Evolutionary conservation across 495 filamentous ascomycete species (phyloP), one percentile per base, ranked within the genome.

Genomic region (Lophiotrema nucula): DNA sequence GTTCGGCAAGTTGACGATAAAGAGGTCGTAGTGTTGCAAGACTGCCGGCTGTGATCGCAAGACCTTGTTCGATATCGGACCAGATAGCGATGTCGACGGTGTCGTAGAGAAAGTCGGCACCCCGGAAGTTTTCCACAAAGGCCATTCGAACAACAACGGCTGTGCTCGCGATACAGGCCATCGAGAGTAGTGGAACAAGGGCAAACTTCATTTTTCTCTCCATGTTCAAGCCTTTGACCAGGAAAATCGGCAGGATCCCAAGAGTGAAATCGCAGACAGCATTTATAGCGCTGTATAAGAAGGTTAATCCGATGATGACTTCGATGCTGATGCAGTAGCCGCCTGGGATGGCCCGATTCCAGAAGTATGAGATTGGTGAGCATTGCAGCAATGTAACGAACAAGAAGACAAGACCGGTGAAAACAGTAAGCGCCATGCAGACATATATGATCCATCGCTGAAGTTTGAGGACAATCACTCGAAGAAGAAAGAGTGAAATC

Each of bases 381-480:
- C 78, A 81, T 56, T 79, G 76, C 18, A 81, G 67, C 27, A 76
- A 28, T 3, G 72, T 49, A 56, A 72, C 65, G 45, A 76, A 54
- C 28, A 79, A 67, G 61, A 76, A 72, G 66, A 68, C 77, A 38
- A 57, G 58, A 16, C 56, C 19, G 48, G 70, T 59, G 33, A 69
- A 70, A 39, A 74, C n/a, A 6, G 65, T 62, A 1, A 69, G 56
- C 1, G 61, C 42, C 22, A 49, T 39, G 18, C 69, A 55, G 10
- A 37, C 56, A 51, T 74, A 71, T 33, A 79, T 72, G 41, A 75
- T 65, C 23, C 46, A 43, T n/a, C 64, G 59, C 25, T 78, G 73
- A 8, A 56, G 12, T 27, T 57, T 65, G 8, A 39, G 66, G 5
- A 70, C 50, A 13, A 64, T 63, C 22, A 78, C 60, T 5, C 74